Evolutionary conservation across 1,139 yeast genomes (phyloP).

Genomic region (Candida pseudocylindracea): DNA sequence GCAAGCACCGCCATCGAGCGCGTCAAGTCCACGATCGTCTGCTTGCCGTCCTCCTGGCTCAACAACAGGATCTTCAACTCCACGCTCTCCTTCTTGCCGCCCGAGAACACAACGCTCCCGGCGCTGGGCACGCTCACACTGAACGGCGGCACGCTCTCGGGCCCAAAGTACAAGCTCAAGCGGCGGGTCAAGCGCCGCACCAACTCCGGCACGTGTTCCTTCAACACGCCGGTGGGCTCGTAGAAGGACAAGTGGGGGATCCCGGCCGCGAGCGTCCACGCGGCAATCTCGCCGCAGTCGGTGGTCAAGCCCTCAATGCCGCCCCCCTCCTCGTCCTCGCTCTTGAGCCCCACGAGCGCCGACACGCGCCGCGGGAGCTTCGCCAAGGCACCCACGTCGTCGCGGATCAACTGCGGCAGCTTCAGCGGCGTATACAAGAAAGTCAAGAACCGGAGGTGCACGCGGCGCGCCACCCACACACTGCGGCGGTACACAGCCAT

Average conservation of each 20-base stretch:
- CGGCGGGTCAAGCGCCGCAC: conserved; percentile 36
- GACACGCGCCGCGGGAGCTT: conserved; percentile 68
- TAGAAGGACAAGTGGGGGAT: conserved; percentile 50
- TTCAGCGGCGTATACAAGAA: conserved; percentile 61
- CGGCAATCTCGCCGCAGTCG: conserved; percentile 53
- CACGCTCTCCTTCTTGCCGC: conserved; percentile 12
- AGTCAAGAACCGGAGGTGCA: conserved; percentile 33
- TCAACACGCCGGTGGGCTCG: conserved; percentile 56
- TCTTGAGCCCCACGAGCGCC: conserved; percentile 44
- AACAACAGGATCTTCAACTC: conserved; percentile 46
- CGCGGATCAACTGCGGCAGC: conserved; percentile 71
- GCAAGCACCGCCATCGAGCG: conserved; percentile 70
- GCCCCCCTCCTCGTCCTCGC: conserved; percentile 69
- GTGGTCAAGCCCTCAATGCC: conserved; percentile 67
- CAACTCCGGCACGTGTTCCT: conserved; percentile 29
- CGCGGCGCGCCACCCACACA: conserved; percentile 28
- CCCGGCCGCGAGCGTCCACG: conserved; percentile 84
- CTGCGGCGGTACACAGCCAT: conserved; percentile 32
- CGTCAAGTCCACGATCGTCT: conserved; percentile 74
- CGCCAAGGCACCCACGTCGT: conserved; percentile 48
- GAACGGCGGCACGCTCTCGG: conserved; percentile 39
- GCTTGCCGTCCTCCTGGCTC: conserved; percentile 68
- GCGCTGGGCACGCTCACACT: conserved; percentile 39
- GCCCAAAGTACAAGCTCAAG: conserved; percentile 55
- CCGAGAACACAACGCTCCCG: conserved; percentile 10